phyloP scores from a whole-genome alignment of 2,329 filamentous ascomycete genomes.

The Venturia effusa region DNA sequence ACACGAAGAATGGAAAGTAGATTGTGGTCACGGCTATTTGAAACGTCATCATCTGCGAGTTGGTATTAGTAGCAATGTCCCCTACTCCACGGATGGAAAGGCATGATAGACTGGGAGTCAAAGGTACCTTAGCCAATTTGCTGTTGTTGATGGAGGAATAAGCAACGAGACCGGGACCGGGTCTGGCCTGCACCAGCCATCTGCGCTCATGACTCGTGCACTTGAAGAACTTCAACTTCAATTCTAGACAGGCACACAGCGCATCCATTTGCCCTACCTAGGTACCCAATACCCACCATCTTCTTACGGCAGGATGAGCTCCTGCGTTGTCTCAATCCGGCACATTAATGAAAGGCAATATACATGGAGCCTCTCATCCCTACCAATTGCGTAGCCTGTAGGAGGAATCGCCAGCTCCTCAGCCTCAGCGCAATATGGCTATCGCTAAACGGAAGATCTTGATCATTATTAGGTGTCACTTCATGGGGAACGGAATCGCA shows the following conservation, averaged over 20 bases:
- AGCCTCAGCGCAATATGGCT: too few relatives aligned
- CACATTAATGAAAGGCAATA: conserved; percentile 1
- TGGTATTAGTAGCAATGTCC: neutral
- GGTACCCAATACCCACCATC: too few relatives aligned
- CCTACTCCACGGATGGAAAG: neutral
- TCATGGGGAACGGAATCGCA: neutral
- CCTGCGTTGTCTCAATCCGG: neutral
- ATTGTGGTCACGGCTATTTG: too few relatives aligned
- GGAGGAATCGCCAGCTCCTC: neutral
- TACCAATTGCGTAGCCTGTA: neutral
- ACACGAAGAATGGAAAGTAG: too few relatives aligned
- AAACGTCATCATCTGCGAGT: too few relatives aligned
- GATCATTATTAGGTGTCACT: neutral
- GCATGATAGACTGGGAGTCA: neutral
- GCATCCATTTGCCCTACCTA: neutral
- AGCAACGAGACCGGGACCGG: neutral
- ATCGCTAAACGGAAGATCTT: neutral
- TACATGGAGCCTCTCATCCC: neutral
- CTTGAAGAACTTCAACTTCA: too few relatives aligned
- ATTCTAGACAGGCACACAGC: neutral
- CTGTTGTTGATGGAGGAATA: neutral
- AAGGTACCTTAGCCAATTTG: neutral
- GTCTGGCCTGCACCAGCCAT: neutral
- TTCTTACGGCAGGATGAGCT: neutral
- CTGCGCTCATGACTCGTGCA: neutral